Evolutionary conservation across 2,329 filamentous ascomycete genomes (phyloP), one percentile per base, ranked within the genome.

Genomic region (Ceratocystis albifundus): DNA sequence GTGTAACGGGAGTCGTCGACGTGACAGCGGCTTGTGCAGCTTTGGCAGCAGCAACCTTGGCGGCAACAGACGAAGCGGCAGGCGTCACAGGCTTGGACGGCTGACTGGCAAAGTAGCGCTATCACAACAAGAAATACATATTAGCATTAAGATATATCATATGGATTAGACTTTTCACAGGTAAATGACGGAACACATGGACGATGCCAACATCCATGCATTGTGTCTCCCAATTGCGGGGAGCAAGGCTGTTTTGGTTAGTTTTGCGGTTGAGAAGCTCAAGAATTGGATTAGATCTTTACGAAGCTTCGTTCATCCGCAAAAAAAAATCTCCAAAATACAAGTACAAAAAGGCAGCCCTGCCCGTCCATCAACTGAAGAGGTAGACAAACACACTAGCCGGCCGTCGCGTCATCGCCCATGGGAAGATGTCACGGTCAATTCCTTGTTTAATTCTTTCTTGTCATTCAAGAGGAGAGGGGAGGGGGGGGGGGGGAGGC

Each of bases 61-160:
- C 46, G 41, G 67, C 78, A 57, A 79, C 74, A 4, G 81, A 76
- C 69, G 80, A 82, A 32, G 79, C 74, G 53, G 78, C 44, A 50
- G 57, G 74, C 72, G 85, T 82, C 71, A 80, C 28, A n/a, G 66
- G 45, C 63, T 65, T 65, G 7, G 66, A 53, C n/a, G 66, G 81
- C 48, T 78, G 74, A 71, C 82, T 78, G 72, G 83, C 80, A 71
- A 80, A 86, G 71, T 73, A 79, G 78, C 84, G 82, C 84, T 86
- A 68, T 20, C 69, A 64, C 22, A 36, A 57, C 45, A 41, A 64
- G 8, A 36, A 25, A 15, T 10, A 57, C 8, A 17, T 1, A 48
- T 62, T 65, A 65, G 64, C 63, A 64, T 64, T 53, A 36, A 46
- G 48, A 57, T 12, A 8, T 22, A 57, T 25, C 10, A 32, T 15